Evolutionary conservation across 2,329 filamentous ascomycete genomes (phyloP).

Genomic region (Fusarium graminum): DNA sequence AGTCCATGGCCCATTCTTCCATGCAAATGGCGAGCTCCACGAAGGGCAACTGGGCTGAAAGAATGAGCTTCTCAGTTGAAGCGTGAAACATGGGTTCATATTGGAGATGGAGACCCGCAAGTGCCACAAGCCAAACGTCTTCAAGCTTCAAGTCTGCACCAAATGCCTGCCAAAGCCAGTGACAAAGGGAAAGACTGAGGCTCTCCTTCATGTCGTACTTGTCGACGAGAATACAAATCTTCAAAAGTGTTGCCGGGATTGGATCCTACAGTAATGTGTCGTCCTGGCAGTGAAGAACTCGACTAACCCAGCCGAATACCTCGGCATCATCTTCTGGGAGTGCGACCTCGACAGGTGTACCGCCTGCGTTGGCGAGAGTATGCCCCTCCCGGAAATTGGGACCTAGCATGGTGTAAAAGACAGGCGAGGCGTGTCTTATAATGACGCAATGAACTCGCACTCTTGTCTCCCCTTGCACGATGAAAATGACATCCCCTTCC

Average conservation of each 20-base stretch:
- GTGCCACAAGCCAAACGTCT: not conserved
- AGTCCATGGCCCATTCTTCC: no score
- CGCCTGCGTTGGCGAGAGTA: not conserved
- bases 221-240: not conserved
- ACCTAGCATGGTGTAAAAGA: constrained; percentile 13
- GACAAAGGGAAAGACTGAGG: constrained; percentile 7
- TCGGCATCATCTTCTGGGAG: constrained; percentile 10
- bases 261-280: constrained; percentile 6
- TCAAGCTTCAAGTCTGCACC: no score
- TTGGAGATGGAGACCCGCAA: not conserved
- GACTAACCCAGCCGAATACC: constrained; percentile 3
- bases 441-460: not conserved
- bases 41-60: not conserved
- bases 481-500: constrained; percentile 2
- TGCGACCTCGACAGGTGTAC: not conserved
- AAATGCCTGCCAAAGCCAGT: not conserved
- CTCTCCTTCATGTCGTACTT: constrained; percentile 18
- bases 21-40: not conserved
- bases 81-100: not conserved
- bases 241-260: rapidly evolving
- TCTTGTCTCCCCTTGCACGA: not conserved
- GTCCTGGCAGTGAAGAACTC: constrained; percentile 9
- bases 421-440: not conserved
- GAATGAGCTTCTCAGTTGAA: not conserved
- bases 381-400: constrained; percentile 16